Base-by-base conservation (phyloP, 2,329 filamentous ascomycete species). In the Aspergillus luchuensis region DNA sequence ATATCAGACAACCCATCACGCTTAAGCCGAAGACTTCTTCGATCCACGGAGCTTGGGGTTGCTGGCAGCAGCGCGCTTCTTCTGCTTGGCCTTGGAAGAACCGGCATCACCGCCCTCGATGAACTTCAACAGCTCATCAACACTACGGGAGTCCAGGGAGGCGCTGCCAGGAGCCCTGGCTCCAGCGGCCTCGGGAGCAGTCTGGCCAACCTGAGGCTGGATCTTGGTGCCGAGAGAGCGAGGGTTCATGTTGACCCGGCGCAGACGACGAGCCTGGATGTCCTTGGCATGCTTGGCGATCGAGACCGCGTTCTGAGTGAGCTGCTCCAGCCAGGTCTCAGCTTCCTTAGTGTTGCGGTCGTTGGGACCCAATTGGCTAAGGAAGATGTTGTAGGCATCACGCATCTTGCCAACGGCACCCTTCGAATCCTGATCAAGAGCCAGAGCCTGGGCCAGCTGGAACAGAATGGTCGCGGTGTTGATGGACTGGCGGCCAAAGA, bases 281-380 rank as follows among this genome's bases (percentile, higher is more conserved):
- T 95, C 91, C 80, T 97, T 96, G 62, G 91, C 90, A 72, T 96
- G 92, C 81, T 96, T 97, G 54, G 93, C 94, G 67, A 98, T 92
- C 36, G 88, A 90, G 43, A 99, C 95, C 48, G 95, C 95, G 71
- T 96, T 97, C 77, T 96, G 91, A 0, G 94, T 98, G 61, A 99
- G 86, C 78, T 97, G 93, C 78, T 97, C 92, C 23, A 98, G 86
- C 95, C 95, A 99, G 72, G 87, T 91, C 81, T 97, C 93, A 2
- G 95, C 94, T 76, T 99, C 95, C 82, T 97, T 97, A 64, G 95
- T 99, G 82, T 99, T 98, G 78, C 93, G 92, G 77, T 98, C 93
- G 41, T 96, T 89, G 1, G 92, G 82, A 28, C 95, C 95, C 5
- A 99, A 88, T 72, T 95, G 88, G 60, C 83, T 81, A 65, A 93